phyloP scores from a whole-genome alignment of 805 yeast species.

The Kazachstania kunashirensis region DNA sequence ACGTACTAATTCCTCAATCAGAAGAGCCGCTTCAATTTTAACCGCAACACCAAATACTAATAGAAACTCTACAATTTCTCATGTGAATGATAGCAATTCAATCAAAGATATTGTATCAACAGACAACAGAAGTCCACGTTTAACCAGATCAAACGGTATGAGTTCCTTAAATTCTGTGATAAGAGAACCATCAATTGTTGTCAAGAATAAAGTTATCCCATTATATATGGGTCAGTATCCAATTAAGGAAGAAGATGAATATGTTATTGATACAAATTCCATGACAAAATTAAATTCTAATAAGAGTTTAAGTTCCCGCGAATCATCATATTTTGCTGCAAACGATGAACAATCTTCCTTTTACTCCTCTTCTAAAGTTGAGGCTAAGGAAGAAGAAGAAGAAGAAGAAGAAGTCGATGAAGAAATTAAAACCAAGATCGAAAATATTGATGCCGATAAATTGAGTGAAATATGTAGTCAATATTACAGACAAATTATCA shows the following conservation, averaged over 20 bases:
- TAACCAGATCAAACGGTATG: constrained; percentile 24
- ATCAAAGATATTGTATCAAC: neutral
- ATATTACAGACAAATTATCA: constrained; percentile 20
- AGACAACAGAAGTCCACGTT: neutral
- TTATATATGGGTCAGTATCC: constrained; percentile 24
- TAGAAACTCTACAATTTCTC: neutral
- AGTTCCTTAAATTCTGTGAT: constrained; percentile 20
- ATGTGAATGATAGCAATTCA: neutral
- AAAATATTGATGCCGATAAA: constrained; percentile 1
- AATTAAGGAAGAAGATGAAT: constrained; percentile 21
- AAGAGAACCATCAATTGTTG: constrained; percentile 30
- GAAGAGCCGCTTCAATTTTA: constrained; percentile 30
- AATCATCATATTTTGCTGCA: constrained; percentile 7
- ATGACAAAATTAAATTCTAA: constrained; percentile 6
- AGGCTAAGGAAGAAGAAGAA: constrained; percentile 13
- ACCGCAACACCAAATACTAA: constrained; percentile 12
- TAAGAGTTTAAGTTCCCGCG: neutral
- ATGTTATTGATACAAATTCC: constrained; percentile 12
- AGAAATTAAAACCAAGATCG: neutral
- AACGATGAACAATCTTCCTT: constrained; percentile 1
- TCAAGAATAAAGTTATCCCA: constrained; percentile 29
- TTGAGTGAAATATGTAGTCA: constrained; percentile 11
- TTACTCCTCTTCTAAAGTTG: constrained; percentile 8
- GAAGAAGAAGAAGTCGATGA: constrained; percentile 6
- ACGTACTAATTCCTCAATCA: constrained; percentile 30